Evolutionary conservation across 2,329 filamentous ascomycete genomes (phyloP).

Genomic region (Hyphodiscus sp.): DNA sequence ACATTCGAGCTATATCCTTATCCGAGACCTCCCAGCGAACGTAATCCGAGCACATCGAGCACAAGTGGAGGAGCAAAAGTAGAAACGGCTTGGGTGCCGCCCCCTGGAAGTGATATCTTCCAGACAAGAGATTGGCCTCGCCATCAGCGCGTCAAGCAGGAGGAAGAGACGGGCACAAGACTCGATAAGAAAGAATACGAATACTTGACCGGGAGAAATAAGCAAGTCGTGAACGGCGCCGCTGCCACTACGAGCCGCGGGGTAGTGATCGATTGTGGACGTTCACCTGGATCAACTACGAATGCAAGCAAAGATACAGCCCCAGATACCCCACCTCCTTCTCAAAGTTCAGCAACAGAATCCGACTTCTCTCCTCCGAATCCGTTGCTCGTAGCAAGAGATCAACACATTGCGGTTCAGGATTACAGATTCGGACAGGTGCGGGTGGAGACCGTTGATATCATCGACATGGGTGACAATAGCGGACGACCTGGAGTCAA

Average conservation of each 20-base stretch:
- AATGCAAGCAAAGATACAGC: constrained; percentile 29
- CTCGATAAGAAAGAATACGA: constrained; percentile 10
- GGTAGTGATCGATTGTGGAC: constrained; percentile 30
- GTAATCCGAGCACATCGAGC: constrained; percentile 1
- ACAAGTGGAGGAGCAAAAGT: constrained; percentile 6
- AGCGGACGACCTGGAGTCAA: constrained; percentile 33
- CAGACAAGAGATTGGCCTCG: constrained; percentile 17
- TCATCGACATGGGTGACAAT: constrained; percentile 35
- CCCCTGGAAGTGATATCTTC: constrained; percentile 40
- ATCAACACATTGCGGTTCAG: constrained; percentile 38
- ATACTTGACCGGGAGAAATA: neutral
- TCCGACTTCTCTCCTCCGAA: constrained; percentile 15
- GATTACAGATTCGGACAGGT: constrained; percentile 84
- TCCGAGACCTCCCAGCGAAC: constrained; percentile 9
- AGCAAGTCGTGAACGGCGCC: neutral
- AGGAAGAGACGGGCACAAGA: neutral
- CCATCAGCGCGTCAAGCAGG: constrained; percentile 11
- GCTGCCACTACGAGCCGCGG: neutral
- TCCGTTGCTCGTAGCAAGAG: constrained; percentile 18
- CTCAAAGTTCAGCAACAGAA: neutral
- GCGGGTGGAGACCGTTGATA: constrained; percentile 74
- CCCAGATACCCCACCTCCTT: neutral
- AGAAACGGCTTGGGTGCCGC: constrained; percentile 43
- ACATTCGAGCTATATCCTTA: constrained; percentile 55
- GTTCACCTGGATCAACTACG: constrained; percentile 21